Percentiles rank a stretch among this genome's conserved stretches.
Conservation (phyloP, 768 basidiomycete species). For the Coprinopsis sp. region DNA sequence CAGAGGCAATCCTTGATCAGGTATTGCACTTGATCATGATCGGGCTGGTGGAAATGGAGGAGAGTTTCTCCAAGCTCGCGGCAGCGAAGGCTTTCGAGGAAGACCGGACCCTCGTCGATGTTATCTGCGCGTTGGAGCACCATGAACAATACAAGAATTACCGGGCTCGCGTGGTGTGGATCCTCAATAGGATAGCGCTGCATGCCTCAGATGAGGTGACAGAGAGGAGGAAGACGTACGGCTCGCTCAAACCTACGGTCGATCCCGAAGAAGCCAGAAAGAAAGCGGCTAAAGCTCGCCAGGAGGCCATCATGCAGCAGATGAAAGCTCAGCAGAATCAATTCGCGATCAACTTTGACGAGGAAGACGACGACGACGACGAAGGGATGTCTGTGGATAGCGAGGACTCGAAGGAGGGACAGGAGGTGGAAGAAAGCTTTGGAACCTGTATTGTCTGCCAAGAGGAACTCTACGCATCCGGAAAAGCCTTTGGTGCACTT, state of each 20-base stretch:
- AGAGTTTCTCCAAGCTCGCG: conserved; percentile 56
- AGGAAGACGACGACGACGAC: conserved; percentile 65
- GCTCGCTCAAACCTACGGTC: conserved; percentile 29
- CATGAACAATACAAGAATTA: conserved; percentile 74
- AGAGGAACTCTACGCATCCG: conserved; percentile 73
- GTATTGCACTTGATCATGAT: conserved; percentile 83
- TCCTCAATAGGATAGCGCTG: conserved; percentile 55
- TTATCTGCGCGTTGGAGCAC: conserved; percentile 73
- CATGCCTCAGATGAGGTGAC: conserved; percentile 57
- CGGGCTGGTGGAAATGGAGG: conserved; percentile 67
- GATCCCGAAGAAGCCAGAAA: conserved; percentile 72
- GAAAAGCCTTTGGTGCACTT: conserved; percentile 75
- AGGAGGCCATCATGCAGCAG: conserved; percentile 91
- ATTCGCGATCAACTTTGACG: conserved; percentile 76
- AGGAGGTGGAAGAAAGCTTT: conserved; percentile 51
- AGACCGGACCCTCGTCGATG: conserved; percentile 56
- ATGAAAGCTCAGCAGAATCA: conserved; percentile 92
- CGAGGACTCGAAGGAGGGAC: conserved; percentile 46
- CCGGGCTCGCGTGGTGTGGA: conserved; percentile 68
- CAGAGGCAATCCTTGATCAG: conserved; percentile 89
- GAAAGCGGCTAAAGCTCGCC: conserved; percentile 81
- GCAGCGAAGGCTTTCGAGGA: conserved; percentile 53
- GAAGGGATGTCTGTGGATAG: conserved; percentile 56
- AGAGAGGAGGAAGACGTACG: conserved; percentile 40
- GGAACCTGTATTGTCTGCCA: conserved; percentile 99